A percentile compares a stretch with the other conserved stretches of the same genome.
These are phyloP conservation scores for Cladosporium colombiae DNA, from an alignment of 2,329 filamentous ascomycete genomes.

Conservation along the genomic window DNA sequence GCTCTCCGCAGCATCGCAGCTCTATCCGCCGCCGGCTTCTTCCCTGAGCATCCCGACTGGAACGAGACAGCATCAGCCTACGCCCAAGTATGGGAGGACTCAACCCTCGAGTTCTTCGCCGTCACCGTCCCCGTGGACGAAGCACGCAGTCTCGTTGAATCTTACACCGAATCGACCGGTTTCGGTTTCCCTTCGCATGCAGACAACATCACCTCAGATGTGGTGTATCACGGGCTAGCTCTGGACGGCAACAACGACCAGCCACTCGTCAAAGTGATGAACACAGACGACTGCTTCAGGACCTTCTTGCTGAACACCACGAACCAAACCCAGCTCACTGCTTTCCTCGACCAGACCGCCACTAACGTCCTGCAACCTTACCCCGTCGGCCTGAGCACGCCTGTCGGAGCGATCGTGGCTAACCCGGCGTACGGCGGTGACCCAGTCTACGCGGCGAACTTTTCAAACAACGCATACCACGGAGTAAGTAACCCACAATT, in stretches of 20 bases:
- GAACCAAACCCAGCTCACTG: constrained; percentile 57
- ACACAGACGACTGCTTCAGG: constrained; percentile 66
- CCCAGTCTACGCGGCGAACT: constrained; percentile 51
- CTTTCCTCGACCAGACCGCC: constrained; percentile 59
- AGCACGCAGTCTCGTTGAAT: constrained; percentile 50
- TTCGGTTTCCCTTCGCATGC: constrained; percentile 49
- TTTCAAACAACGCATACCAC: constrained; percentile 61
- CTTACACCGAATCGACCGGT: constrained; percentile 45
- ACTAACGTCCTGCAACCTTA: constrained; percentile 60
- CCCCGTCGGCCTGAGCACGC: constrained; percentile 59
- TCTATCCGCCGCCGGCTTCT: constrained; percentile 54
- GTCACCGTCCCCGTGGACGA: constrained; percentile 44
- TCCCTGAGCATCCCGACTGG: constrained; percentile 53
- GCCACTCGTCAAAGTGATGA: constrained; percentile 58
- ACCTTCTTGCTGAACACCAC: constrained; percentile 62
- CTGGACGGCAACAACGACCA: constrained; percentile 56
- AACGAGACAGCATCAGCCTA: constrained; percentile 47
- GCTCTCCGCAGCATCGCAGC: constrained; percentile 60
- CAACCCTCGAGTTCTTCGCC: constrained; percentile 60
- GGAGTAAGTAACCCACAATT: constrained; percentile 42
- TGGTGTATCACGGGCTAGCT: constrained; percentile 59
- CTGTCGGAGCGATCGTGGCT: constrained; percentile 59
- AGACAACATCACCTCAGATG: constrained; percentile 44
- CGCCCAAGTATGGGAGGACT: constrained; percentile 63
- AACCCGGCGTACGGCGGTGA: constrained; percentile 60